Percentiles rank a stretch among this genome's conserved stretches.
These are phyloP conservation scores for Leccinum boreale DNA, from an alignment of 768 basidiomycete species.

Conservation along the genomic window DNA sequence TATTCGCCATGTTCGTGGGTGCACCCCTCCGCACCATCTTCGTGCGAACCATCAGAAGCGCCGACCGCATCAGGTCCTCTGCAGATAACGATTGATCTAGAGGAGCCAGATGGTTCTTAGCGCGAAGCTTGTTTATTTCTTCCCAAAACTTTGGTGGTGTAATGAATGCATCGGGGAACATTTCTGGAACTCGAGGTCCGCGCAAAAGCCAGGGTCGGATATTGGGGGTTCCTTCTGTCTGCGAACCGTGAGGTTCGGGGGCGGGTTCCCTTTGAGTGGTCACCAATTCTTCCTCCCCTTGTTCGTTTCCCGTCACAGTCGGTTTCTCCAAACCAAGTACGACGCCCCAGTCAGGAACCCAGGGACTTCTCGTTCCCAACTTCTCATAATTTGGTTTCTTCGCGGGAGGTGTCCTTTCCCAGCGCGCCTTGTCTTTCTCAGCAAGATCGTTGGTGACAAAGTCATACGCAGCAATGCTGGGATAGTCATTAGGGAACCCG, in stretches of 20 bases:
- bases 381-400: constrained; percentile 75
- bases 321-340: constrained; percentile 52
- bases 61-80: constrained; percentile 50
- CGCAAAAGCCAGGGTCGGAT: constrained; percentile 67
- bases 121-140: constrained; percentile 58
- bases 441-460: constrained; percentile 47
- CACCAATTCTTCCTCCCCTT: constrained; percentile 39
- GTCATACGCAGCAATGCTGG: constrained; percentile 52
- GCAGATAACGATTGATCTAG: constrained; percentile 34
- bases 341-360: constrained; percentile 70
- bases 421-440: constrained; percentile 51
- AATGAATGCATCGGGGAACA: constrained; percentile 45
- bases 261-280: constrained; percentile 55
- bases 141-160: constrained; percentile 44
- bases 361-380: constrained; percentile 66
- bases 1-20: constrained; percentile 69
- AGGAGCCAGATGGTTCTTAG: constrained; percentile 47
- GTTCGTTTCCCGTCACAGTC: background rate
- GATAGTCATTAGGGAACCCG: constrained; percentile 83
- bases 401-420: constrained; percentile 83
- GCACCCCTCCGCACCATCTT: constrained; percentile 63
- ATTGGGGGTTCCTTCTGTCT: background rate
- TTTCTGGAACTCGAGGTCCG: constrained; percentile 44
- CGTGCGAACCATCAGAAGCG: constrained; percentile 66
- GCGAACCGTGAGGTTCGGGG: constrained; percentile 5